Evolutionary conservation across 2,329 filamentous ascomycete genomes (phyloP).

Genomic region (Emericellopsis cladophorae): DNA sequence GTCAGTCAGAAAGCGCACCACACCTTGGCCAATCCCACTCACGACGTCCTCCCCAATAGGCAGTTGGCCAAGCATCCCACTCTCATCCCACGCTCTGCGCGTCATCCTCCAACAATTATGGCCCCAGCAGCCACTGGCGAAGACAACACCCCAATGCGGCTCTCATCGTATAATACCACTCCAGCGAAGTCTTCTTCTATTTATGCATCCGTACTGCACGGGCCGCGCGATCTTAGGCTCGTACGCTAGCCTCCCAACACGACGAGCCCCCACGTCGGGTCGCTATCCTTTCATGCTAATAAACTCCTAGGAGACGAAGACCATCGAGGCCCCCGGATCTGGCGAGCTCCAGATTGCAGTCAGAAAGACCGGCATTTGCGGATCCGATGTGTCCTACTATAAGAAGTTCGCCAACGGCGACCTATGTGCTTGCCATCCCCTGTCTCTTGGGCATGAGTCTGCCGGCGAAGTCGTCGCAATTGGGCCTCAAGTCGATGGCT

Average conservation of each 20-base stretch:
- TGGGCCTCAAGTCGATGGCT: conserved; percentile 17
- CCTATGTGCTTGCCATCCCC: conserved; percentile 50
- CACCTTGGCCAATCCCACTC: conserved; percentile 14
- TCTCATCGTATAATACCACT: too few relatives aligned
- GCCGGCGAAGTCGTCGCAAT: conserved; percentile 45
- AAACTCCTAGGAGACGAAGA: neutral
- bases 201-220: conserved; percentile 29
- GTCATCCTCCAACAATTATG: conserved; percentile 22
- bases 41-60: conserved; percentile 14
- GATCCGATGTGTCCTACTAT: conserved; percentile 60
- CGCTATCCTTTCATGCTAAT: neutral
- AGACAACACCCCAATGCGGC: conserved; percentile 22
- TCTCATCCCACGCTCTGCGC: conserved; percentile 48
- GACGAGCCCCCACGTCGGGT: too few relatives aligned
- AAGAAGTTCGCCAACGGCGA: conserved; percentile 62
- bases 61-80: conserved; percentile 25
- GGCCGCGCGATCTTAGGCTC: conserved; percentile 42
- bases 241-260: conserved; percentile 21
- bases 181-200: too few relatives aligned
- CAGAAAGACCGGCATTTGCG: conserved; percentile 55
- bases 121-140: conserved; percentile 35
- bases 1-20: conserved; percentile 2
- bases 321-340: conserved; percentile 26
- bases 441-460: conserved; percentile 53
- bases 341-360: conserved; percentile 54